Evolutionary conservation across 23 red algal species (phyloP).

Genomic region (Gracilaria caudata): DNA sequence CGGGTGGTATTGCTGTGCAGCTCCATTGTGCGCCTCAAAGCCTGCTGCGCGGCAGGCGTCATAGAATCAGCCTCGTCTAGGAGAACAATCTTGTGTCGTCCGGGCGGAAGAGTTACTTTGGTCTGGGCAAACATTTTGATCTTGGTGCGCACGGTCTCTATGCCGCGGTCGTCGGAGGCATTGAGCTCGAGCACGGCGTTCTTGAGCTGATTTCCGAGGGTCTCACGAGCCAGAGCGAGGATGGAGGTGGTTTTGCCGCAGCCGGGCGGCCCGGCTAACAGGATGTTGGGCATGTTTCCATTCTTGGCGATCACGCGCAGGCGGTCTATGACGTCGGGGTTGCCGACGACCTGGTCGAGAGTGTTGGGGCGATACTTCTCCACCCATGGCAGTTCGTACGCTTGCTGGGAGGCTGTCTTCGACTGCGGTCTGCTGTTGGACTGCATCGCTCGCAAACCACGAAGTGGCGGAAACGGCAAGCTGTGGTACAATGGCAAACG

Average conservation of each 20-base stretch:
- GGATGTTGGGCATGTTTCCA: constrained; percentile 93
- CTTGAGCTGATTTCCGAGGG: constrained; percentile 73
- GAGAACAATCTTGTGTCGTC: constrained; percentile 91
- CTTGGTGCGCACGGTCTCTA: constrained; percentile 89
- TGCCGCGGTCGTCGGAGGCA: constrained; percentile 97
- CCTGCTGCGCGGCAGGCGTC: constrained; percentile 95
- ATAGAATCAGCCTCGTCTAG: constrained; percentile 99
- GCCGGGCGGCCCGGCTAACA: constrained; percentile 90
- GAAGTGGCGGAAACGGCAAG: not conserved
- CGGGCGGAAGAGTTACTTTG: constrained; percentile 88
- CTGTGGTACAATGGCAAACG: no score
- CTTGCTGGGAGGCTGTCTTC: not conserved
- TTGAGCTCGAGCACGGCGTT: constrained; percentile 97
- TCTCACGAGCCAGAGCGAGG: constrained; percentile 80
- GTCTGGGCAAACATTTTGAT: constrained; percentile 97
- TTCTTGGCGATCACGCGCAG: constrained; percentile 75
- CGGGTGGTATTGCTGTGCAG: constrained; percentile 90
- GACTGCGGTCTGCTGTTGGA: not conserved
- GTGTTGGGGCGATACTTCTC: constrained; percentile 94
- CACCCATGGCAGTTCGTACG: constrained; percentile 93
- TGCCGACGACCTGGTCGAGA: constrained; percentile 92
- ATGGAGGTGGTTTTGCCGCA: constrained; percentile 95
- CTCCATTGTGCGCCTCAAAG: constrained; percentile 97
- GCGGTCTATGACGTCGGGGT: constrained; percentile 81
- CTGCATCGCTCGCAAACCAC: constrained; percentile 1